phyloP scores from a whole-genome alignment of 169 alveolate species.

The Plasmodium falciparum region DNA sequence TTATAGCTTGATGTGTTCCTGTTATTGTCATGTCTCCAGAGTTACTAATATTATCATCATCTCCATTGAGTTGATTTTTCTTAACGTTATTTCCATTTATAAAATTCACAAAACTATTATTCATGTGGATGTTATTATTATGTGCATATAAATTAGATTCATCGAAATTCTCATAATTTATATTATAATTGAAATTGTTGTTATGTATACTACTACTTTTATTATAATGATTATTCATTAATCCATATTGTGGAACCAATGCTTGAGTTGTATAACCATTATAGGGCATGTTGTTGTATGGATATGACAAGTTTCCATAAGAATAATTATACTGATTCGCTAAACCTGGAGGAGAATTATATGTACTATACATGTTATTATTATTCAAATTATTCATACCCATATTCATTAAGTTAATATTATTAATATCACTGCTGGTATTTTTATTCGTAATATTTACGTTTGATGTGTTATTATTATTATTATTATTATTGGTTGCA shows the following conservation, averaged over 20 bases:
- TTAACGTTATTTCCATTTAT: constrained; percentile 39
- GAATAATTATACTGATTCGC: constrained; percentile 62
- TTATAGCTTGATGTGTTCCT: constrained; percentile 32
- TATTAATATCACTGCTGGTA: constrained; percentile 50
- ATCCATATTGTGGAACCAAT: constrained; percentile 54
- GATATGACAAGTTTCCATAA: constrained; percentile 50
- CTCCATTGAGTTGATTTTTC: constrained; percentile 51
- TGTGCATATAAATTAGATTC: constrained; percentile 65
- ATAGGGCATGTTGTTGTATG: constrained; percentile 63
- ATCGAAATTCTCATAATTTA: constrained; percentile 67
- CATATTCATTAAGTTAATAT: constrained; percentile 34
- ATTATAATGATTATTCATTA: constrained; percentile 48
- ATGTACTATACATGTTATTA: constrained; percentile 58
- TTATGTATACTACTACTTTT: constrained; percentile 57
- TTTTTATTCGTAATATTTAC: constrained; percentile 43
- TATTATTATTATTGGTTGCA: constrained; percentile 1
- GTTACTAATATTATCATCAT: constrained; percentile 63
- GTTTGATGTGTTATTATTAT: constrained; percentile 6
- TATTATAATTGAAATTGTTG: constrained; percentile 50
- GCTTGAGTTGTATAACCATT: constrained; percentile 68
- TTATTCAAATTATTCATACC: constrained; percentile 45
- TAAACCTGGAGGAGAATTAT: constrained; percentile 74
- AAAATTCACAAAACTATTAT: constrained; percentile 52
- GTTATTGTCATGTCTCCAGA: constrained; percentile 63
- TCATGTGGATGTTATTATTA: constrained; percentile 55